These are phyloP conservation scores for Dothideomycetes sp. DNA, from an alignment of 2,329 filamentous ascomycete genomes.

Conservation along the genomic window DNA sequence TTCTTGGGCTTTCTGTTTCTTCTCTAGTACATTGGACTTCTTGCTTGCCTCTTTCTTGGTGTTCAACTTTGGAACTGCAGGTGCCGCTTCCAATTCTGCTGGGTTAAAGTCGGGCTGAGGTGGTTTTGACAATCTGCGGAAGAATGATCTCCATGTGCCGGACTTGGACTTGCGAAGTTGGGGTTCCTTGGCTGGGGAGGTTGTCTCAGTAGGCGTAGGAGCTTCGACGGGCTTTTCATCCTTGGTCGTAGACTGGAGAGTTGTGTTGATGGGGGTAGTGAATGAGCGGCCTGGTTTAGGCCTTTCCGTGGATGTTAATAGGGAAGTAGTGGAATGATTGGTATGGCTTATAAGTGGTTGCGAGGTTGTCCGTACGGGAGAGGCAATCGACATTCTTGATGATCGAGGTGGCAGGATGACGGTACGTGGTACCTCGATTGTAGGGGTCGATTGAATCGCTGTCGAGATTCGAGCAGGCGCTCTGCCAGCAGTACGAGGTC, in stretches of 20 bases:
- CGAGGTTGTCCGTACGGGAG: constrained; percentile 1
- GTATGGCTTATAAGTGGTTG: constrained; percentile 1
- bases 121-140: constrained; percentile 11
- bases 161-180: constrained; percentile 12
- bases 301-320: too few relatives aligned
- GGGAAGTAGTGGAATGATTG: constrained; percentile 7
- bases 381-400: constrained; percentile 7
- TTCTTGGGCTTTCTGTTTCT: too few relatives aligned
- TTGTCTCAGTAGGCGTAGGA: background rate
- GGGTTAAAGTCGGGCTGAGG: constrained; percentile 9
- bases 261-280: constrained; percentile 4
- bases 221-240: background rate
- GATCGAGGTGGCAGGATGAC: too few relatives aligned
- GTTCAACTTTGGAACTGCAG: constrained; percentile 2
- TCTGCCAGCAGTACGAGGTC: constrained; percentile 1
- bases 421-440: too few relatives aligned
- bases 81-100: background rate
- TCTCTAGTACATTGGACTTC: too few relatives aligned
- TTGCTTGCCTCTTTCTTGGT: background rate
- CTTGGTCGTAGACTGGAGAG: background rate
- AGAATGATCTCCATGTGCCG: constrained; percentile 13
- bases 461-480: background rate
- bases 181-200: constrained; percentile 1
- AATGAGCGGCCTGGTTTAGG: constrained; percentile 3
- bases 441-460: too few relatives aligned